Evolutionary conservation across 163 green algal genomes (phyloP), one percentile per base, ranked within the genome.

Genomic region (Coccomyxa subellipsoidea): DNA sequence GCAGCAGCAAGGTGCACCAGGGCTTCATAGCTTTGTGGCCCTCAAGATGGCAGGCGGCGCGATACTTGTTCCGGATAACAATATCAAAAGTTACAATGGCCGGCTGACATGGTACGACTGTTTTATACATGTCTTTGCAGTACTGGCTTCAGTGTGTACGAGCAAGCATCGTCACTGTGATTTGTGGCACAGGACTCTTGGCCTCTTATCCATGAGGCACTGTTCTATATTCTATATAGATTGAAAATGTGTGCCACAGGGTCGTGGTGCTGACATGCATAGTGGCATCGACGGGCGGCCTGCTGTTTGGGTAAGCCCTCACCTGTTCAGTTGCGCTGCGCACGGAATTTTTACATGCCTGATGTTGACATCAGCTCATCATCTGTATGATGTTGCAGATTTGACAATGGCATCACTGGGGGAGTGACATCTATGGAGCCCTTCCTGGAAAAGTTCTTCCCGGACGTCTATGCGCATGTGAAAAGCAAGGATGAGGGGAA

Each of bases 361-460:
- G 66, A 12, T n/a, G 25, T 12, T n/a, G 66, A 12, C 25, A 35
- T 12, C 18, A 18, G 66, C 7, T 34, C 31, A 15, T 78, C 71
- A 40, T 47, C 7, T 40, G 31, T 27, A 23, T 78, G 71, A 29
- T 12, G n/a, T 53, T 10, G 71, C 25, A 31, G 38, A 10, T 80
- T 69, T 66, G 66, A 73, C 7, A 73, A 73, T 66, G 79, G 79
- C 37, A 40, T 83, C 4, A 78, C 79, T 4, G 89, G 84, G n/a
- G 90, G 90, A 54, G 89, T 96, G n/a, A 87, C 78, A 7, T 83
- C 90, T 31, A 95, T 94, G 91, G 84, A 85, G 8, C 86, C 85
- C 35, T 95, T 96, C 85, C 86, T 82, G 71, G 1, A 80, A 4
- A 86, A 84, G 36, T 90, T 91, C 59, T 91, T 90, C 84, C 85